These are phyloP conservation scores for Tetrastigma voinierianum DNA, from an alignment of 164 flowering plant genomes.

Conservation along the genomic window DNA sequence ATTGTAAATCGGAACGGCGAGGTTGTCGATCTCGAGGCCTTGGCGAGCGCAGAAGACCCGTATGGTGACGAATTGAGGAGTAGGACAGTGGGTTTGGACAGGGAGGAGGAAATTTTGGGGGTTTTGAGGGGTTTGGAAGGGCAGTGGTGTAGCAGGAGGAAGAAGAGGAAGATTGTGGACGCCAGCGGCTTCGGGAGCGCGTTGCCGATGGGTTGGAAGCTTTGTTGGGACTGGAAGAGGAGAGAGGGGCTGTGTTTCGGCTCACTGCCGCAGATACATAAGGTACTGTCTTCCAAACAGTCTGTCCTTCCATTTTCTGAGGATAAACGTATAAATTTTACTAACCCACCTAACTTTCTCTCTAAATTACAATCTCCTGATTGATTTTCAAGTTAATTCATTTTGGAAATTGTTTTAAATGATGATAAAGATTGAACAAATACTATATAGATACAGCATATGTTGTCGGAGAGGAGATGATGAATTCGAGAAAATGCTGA, in stretches of 20 bases:
- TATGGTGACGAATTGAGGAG: slow-evolving; percentile 44
- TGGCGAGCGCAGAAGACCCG: slow-evolving; percentile 37
- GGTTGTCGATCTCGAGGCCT: slow-evolving; percentile 31
- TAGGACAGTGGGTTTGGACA: slow-evolving; percentile 44
- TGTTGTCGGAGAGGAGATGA: too few species aligned
- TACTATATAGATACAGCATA: too few species aligned
- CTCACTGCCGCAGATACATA: slow-evolving; percentile 49
- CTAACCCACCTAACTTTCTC: background rate
- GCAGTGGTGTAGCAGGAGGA: slow-evolving; percentile 63
- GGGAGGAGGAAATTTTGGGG: slow-evolving; percentile 42
- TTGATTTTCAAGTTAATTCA: too few species aligned
- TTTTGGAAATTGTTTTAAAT: too few species aligned
- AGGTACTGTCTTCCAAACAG: slow-evolving; percentile 29
- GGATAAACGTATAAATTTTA: too few species aligned
- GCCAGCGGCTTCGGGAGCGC: slow-evolving; percentile 41
- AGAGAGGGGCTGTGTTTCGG: slow-evolving; percentile 40
- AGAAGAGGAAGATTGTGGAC: slow-evolving; percentile 55
- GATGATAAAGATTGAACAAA: too few species aligned
- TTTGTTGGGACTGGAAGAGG: slow-evolving; percentile 45
- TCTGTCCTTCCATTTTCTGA: background rate
- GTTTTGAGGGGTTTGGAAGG: slow-evolving; percentile 49
- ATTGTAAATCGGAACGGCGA: slow-evolving; percentile 35
- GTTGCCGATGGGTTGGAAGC: slow-evolving; percentile 61
- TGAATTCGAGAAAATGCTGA: too few species aligned
- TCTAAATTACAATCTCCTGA: too few species aligned